Evolutionary conservation across 352 stramenopile species (phyloP), one percentile per base, ranked within the genome.

Genomic region (Halophytophthora polymorphica): DNA sequence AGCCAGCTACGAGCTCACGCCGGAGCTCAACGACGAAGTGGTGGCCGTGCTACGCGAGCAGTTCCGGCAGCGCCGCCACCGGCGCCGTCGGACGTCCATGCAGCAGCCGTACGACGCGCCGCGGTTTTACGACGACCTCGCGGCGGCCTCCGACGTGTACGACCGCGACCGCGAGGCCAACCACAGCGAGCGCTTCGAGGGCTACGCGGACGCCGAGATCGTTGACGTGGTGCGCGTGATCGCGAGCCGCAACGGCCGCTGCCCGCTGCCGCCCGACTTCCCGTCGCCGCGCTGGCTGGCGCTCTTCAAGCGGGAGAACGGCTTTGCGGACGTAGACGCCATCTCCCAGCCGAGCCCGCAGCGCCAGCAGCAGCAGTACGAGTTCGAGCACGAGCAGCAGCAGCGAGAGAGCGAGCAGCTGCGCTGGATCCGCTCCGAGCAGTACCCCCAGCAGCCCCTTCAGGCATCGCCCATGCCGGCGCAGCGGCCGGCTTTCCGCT

Each of bases 171-270:
- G 42, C 19, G 38, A 50, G 19, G 50, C 31, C 35, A 2, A 22
- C 34, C 14, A n/a, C 50, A 12, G 19, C 18, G 14, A 28, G 34
- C 51, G 55, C 45, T 42, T 66, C 65, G 65, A 70, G 45, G 64
- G 66, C 28, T 76, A 72, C 55, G 52, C 64, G 19, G 58, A 76
- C 49, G 58, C 38, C 33, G 74, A 89, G 58, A 80, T 89, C 40
- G 64, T 62, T 18, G 73, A 80, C 50, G 73, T 86, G n/a, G 73
- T 78, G 43, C 78, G 78, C n/a, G 56, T 69, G 22, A 69, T 89
- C 48, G 71, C 70, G 10, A 61, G 71, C 22, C 62, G 68, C 22
- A 71, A 73, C 35, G 69, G 66, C 10, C 64, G 62, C 10, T 64
- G 70, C 12, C 31, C 58, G 6, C 66, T 89, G 13, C 69, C 75